Evolutionary conservation across 768 basidiomycete species (phyloP), one percentile per base, ranked within the genome.

Genomic region (Phaffia tasmanica): DNA sequence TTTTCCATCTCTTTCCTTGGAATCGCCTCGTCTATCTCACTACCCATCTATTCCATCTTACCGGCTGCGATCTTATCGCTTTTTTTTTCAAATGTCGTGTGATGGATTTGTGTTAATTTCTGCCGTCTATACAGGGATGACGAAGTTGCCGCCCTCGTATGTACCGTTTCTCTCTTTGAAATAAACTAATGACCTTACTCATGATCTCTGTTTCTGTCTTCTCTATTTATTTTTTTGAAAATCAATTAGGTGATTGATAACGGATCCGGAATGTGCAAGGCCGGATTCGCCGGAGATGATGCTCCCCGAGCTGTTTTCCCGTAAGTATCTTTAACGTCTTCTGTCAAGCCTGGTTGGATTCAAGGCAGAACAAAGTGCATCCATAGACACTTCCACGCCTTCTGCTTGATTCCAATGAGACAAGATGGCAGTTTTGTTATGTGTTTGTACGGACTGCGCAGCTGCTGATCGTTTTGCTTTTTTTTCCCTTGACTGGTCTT

Each of bases 231-330:
- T 25, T 3, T 16, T 42, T 15, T n/a, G n/a, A n/a, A n/a, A n/a
- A 19, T 11, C 23, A 2, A 0, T 23, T 16, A 49, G 49, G 73
- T 74, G 55, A 73, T 75, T 64, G 73, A 74, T 71, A 71, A 71
- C 57, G 90, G 89, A 76, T 97, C 93, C 76, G 94, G 93, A 80
- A 98, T 97, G 93, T 97, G 93, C 87, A 98, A 98, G 82, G 94
- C 94, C 84, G 94, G 95, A 72, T 75, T 77, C 77, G 71, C 76
- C 82, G 93, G 86, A 76, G 87, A 94, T 77, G 88, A 95, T 80
- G 86, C 86, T 70, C 86, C 86, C 72, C 85, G 93, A 78, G 85
- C 88, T 76, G 94, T 94, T 75, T 94, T 94, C 80, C 91, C 91
- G 89, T 95, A 79, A 72, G 90, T 83, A 32, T 19, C 25, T 5